phyloP scores from a whole-genome alignment of 2,329 filamentous ascomycete species.

The Talaromyces sp. region DNA sequence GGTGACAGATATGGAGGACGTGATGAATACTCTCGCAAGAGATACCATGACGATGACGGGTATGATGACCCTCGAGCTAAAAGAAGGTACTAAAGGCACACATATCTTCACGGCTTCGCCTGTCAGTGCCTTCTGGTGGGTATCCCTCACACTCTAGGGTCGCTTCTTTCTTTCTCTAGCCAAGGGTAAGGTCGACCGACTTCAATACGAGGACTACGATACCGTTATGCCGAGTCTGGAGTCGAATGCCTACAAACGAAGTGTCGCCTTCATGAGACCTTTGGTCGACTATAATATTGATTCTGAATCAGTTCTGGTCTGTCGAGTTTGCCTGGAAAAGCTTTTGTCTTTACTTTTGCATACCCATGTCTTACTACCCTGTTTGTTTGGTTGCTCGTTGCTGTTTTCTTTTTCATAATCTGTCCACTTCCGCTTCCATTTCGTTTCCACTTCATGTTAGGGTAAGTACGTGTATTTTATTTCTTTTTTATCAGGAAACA shows the following conservation, averaged over 20 bases:
- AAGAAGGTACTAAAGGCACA: slow-evolving; percentile 48
- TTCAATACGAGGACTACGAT: slow-evolving; percentile 1
- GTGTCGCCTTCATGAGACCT: neutral
- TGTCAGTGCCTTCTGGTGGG: slow-evolving; percentile 36
- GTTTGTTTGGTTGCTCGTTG: slow-evolving; percentile 22
- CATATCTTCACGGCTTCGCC: neutral
- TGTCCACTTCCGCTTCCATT: slow-evolving; percentile 6
- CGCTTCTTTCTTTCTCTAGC: slow-evolving; percentile 19
- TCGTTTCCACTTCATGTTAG: slow-evolving; percentile 21
- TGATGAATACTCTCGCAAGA: slow-evolving; percentile 55
- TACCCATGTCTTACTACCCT: slow-evolving; percentile 12
- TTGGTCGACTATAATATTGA: neutral
- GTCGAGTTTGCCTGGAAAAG: neutral
- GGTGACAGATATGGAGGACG: slow-evolving; percentile 44
- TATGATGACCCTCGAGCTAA: slow-evolving; percentile 68
- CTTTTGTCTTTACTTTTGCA: slow-evolving; percentile 11
- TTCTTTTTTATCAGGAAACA: neutral
- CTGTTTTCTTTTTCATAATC: slow-evolving; percentile 10
- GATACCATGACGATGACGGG: slow-evolving; percentile 69
- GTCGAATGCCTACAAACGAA: neutral
- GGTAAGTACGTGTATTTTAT: slow-evolving; percentile 38
- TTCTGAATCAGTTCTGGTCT: neutral
- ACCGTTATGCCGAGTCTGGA: neutral
- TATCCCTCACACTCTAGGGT: slow-evolving; percentile 30
- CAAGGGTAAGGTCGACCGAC: slow-evolving; percentile 36